Base-by-base conservation (phyloP, 2,329 filamentous ascomycete genomes). In the Diaporthe eres region DNA sequence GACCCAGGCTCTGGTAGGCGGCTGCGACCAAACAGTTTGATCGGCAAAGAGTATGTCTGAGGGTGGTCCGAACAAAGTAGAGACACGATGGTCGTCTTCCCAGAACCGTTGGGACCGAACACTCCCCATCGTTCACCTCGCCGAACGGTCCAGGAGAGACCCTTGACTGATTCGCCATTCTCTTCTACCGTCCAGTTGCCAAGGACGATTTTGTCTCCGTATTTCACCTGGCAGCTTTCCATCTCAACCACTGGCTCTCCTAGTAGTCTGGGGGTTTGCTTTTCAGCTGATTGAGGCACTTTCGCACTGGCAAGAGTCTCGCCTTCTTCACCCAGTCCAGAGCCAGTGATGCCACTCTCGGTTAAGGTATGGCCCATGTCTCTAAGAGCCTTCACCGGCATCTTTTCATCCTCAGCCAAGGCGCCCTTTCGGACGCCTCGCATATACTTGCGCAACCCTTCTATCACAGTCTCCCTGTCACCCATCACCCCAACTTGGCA, bases 41-140 rank as follows among this genome's bases (percentile, higher is more conserved):
- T 93, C 0, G 96, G 96, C 34, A 96, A 90, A 0, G 94, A 95
- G 83, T 98, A 99, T 0, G 96, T 92, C 83, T 98, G 96, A 0
- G 97, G 97, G 80, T 99, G 97, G 81, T 99, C 97, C 1, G 96
- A 98, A 76, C 95, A 97, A 76, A 99, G 94, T 8, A 99, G 89
- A 7, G 95, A 97, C 39, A 98, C 90, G 53, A 99, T 89, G 0
- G 97, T 99, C 0, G 97, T 99, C 86, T 99, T 99, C 25, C 97
- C 97, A 0, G 95, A 98, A 17, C 94, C 97, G 80, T 99, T 98
- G 44, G 96, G 94, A 0, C 97, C 97, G 81, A 99, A 97, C 25
- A 98, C 90, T 4, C 94, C 96, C 94, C 95, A 98, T 77, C 96
- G 92, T 82, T 98, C 92, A 34, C 96, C 96, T 71, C 93, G 91